These are phyloP conservation scores for Raddia distichophylla DNA, from an alignment of 176 grass and related monocot species.

Conservation along the genomic window DNA sequence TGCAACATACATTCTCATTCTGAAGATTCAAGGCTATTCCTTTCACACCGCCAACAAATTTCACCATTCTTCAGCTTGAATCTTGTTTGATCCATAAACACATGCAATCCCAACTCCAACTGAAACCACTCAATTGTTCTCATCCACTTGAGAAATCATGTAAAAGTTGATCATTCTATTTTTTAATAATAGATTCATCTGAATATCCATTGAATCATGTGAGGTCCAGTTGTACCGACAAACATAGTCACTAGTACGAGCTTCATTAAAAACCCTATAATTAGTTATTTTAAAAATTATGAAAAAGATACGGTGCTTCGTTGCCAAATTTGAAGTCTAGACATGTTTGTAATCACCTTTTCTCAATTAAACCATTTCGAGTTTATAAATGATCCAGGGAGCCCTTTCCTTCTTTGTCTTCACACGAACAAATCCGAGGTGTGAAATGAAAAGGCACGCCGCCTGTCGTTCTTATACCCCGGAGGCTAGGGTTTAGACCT, in stretches of 20 bases:
- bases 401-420: neutral
- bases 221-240: too few relatives aligned
- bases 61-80: slow-evolving; percentile 37
- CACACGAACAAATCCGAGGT: neutral
- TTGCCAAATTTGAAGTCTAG: neutral
- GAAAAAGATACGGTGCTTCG: too few relatives aligned
- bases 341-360: neutral
- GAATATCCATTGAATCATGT: too few relatives aligned
- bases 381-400: neutral
- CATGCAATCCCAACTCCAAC: neutral
- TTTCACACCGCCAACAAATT: neutral
- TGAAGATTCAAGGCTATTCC: neutral
- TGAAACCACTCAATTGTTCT: neutral
- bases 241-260: too few relatives aligned
- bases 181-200: neutral
- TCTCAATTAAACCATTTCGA: neutral
- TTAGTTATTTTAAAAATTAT: too few relatives aligned
- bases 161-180: slow-evolving; percentile 21
- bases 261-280: too few relatives aligned
- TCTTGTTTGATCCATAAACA: neutral
- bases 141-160: neutral
- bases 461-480: slow-evolving; percentile 52
- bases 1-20: slow-evolving; percentile 2
- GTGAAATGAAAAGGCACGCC: slow-evolving; percentile 15
- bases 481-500: slow-evolving; percentile 51